Evolutionary conservation across 805 yeast genomes (phyloP), one percentile per base, ranked within the genome.

Genomic region (Spathaspora boniae): DNA sequence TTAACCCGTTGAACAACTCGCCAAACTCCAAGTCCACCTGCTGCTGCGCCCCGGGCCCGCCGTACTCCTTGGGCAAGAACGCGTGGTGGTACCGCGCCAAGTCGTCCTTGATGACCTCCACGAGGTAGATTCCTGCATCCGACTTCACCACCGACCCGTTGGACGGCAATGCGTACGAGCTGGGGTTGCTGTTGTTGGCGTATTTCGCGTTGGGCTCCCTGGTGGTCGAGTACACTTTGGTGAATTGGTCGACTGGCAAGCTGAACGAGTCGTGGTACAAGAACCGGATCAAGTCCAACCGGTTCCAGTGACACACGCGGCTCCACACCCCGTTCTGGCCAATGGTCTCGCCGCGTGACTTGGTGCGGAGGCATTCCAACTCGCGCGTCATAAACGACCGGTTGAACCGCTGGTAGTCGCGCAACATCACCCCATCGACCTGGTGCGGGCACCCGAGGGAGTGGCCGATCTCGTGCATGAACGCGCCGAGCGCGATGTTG

Each of bases 381-480:
- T 88, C 97, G 40, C 79, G 66, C 0, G 95, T 78, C 63, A 82
- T 68, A 52, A 88, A 93, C 8, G 86, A 77, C 39, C 98, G 70
- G 56, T 88, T 84, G 70, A 87, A 75, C 40, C 81, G 76, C 15
- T 80, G 68, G 54, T 89, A 93, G 39, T 84, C 96, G 39, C 97
- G 70, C 25, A 87, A 61, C 98, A 91, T 93, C 18, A 91, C 83
- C 14, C 98, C 98, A 45, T 72, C 66, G 9, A 80, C 84, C 57
- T 88, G 93, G 60, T 91, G 98, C 0, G 98, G 97, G 44, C 91
- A 84, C 0, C 96, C 96, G 27, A 91, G 65, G 18, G 78, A 63
- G 56, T 91, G 98, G 1, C 98, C 98, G 34, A 91, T 82, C 54
- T 91, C 98, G 58, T 91, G 98, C 82, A 89, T 71, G 48, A 88